Evolutionary conservation across 2,329 filamentous ascomycete species (phyloP).

Genomic region (Claviceps digitariae): DNA sequence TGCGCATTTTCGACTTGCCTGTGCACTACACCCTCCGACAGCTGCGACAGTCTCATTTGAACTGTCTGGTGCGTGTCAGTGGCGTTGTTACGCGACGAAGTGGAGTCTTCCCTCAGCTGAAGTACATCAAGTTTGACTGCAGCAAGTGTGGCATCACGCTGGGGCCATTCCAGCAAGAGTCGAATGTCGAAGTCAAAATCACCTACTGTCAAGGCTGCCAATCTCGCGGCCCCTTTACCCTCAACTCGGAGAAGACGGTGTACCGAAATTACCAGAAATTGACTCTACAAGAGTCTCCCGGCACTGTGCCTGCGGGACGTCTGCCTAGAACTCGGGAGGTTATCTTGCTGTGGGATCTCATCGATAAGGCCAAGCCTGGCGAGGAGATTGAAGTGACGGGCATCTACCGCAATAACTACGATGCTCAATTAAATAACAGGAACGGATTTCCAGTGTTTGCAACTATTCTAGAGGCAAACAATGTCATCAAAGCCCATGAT

Average conservation of each 20-base stretch:
- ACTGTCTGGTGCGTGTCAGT: slow-evolving; percentile 86
- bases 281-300: slow-evolving; percentile 91
- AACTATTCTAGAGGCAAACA: slow-evolving; percentile 93
- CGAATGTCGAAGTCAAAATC: slow-evolving; percentile 90
- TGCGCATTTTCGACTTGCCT: slow-evolving; percentile 88
- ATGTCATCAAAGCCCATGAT: slow-evolving; percentile 92
- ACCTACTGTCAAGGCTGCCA: slow-evolving; percentile 95
- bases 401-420: slow-evolving; percentile 96
- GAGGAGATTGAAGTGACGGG: slow-evolving; percentile 97
- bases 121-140: slow-evolving; percentile 98
- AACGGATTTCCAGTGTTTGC: slow-evolving; percentile 98
- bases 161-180: slow-evolving; percentile 94
- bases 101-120: slow-evolving; percentile 93
- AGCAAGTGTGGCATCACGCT: slow-evolving; percentile 83
- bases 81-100: slow-evolving; percentile 90
- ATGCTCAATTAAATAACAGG: slow-evolving; percentile 93
- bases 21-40: slow-evolving; percentile 92
- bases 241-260: slow-evolving; percentile 95
- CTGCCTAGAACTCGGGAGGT: slow-evolving; percentile 88
- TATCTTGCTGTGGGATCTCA: slow-evolving; percentile 90
- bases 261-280: slow-evolving; percentile 99
- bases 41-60: slow-evolving; percentile 86
- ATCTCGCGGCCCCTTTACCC: slow-evolving; percentile 81
- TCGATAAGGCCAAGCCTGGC: slow-evolving; percentile 90
- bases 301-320: slow-evolving; percentile 89